These are phyloP conservation scores for Saitozyma podzolica DNA, from an alignment of 768 basidiomycete species.

Conservation along the genomic window DNA sequence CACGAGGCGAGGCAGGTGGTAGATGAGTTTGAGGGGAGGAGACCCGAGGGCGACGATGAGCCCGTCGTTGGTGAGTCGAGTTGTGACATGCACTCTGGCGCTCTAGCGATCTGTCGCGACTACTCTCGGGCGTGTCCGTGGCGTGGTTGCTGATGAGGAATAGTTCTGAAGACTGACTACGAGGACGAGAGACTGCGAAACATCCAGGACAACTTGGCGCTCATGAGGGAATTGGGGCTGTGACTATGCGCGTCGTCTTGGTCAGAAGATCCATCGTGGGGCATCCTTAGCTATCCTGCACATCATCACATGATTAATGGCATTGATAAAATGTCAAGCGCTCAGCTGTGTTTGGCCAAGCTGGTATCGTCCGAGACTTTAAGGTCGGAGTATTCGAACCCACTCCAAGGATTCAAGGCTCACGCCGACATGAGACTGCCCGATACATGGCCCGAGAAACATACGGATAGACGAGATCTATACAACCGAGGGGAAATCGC, in stretches of 20 bases:
- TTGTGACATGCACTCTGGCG: not conserved
- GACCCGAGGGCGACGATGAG: conserved; percentile 2
- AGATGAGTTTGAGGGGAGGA: conserved; percentile 1
- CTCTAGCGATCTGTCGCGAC: not conserved
- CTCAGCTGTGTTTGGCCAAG: too few species aligned
- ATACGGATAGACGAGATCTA: too few species aligned
- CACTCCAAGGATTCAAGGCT: too few species aligned
- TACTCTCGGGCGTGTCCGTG: not conserved
- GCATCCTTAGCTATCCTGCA: too few species aligned
- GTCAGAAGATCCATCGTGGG: too few species aligned
- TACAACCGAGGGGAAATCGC: too few species aligned
- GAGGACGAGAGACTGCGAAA: conserved; percentile 23
- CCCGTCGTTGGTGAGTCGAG: not conserved
- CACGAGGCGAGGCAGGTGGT: conserved; percentile 4
- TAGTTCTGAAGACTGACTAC: conserved; percentile 12
- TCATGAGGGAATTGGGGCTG: conserved; percentile 21
- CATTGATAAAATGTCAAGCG: too few species aligned
- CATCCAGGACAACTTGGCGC: conserved; percentile 21
- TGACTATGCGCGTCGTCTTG: not conserved
- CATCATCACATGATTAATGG: too few species aligned
- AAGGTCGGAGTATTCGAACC: too few species aligned
- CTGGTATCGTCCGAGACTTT: too few species aligned
- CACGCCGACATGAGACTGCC: too few species aligned
- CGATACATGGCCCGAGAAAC: too few species aligned
- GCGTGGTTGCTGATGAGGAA: not conserved